phyloP scores from a whole-genome alignment of 2,329 filamentous ascomycete genomes.

The Xylariaceae sp. region DNA sequence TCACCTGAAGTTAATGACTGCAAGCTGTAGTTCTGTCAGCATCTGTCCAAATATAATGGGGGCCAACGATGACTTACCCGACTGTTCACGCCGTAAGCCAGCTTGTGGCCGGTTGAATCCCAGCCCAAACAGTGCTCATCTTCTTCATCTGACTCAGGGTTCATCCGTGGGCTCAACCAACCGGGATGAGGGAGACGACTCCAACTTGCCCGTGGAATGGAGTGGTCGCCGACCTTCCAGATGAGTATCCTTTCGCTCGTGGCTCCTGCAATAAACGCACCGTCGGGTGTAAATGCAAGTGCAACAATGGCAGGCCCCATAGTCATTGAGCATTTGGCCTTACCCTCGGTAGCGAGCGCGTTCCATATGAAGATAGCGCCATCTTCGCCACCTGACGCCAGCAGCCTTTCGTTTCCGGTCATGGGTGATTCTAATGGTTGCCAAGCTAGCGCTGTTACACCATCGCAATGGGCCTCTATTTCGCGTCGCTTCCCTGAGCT shows the following conservation, averaged over 20 bases:
- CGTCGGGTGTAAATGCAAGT: slow-evolving; percentile 67
- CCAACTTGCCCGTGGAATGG: slow-evolving; percentile 66
- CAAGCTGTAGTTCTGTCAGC: slow-evolving; percentile 47
- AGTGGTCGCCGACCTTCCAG: slow-evolving; percentile 67
- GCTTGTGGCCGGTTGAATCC: slow-evolving; percentile 65
- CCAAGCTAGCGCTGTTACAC: slow-evolving; percentile 65
- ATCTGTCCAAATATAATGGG: neutral
- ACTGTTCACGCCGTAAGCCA: slow-evolving; percentile 69
- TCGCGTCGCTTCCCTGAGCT: slow-evolving; percentile 58
- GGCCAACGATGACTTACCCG: slow-evolving; percentile 53
- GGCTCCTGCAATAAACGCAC: slow-evolving; percentile 66
- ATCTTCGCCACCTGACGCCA: slow-evolving; percentile 68
- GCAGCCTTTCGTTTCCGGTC: slow-evolving; percentile 58
- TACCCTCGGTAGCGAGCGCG: slow-evolving; percentile 58
- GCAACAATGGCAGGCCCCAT: slow-evolving; percentile 65
- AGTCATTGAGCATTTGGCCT: slow-evolving; percentile 64
- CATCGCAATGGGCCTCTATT: slow-evolving; percentile 64
- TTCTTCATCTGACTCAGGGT: slow-evolving; percentile 61
- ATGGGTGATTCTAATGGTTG: slow-evolving; percentile 56
- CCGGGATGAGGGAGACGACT: slow-evolving; percentile 59
- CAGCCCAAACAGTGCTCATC: slow-evolving; percentile 67
- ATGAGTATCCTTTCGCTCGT: slow-evolving; percentile 65
- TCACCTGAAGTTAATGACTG: slow-evolving; percentile 58
- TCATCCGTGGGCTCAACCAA: slow-evolving; percentile 63
- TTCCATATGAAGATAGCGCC: slow-evolving; percentile 69